A percentile compares a stretch with the other conserved stretches of the same genome.
Conservation (phyloP, 768 basidiomycete genomes). For the Gautieria morchelliformis region DNA sequence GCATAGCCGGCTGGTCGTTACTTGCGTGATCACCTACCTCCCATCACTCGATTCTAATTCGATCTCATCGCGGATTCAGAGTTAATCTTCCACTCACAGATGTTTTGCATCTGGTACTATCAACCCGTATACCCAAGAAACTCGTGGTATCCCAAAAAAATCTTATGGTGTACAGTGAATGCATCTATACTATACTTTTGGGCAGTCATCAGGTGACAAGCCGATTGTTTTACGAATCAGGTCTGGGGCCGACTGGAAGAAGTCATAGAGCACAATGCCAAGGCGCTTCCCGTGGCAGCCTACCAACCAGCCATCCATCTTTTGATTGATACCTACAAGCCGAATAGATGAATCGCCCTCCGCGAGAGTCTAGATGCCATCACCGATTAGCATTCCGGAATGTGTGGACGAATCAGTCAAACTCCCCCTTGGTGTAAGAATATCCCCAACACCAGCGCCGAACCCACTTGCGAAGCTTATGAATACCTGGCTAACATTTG, state of each 20-base stretch:
- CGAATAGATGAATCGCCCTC: conserved; percentile 2
- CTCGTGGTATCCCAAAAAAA: no score
- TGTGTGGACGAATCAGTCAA: background rate
- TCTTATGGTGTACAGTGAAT: no score
- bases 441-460: conserved; percentile 3
- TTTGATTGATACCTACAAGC: conserved; percentile 5
- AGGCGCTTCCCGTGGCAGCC: background rate
- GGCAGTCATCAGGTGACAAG: background rate
- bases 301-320: conserved; percentile 6
- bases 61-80: no score
- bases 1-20: no score
- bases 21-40: no score
- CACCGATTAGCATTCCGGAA: background rate
- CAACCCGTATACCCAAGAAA: no score
- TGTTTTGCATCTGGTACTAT: no score
- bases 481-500: conserved; percentile 7
- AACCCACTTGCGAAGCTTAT: conserved; percentile 9
- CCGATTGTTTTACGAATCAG: conserved; percentile 6
- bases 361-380: background rate
- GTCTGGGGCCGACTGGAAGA: conserved; percentile 5
- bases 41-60: no score
- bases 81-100: no score
- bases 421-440: conserved; percentile 2
- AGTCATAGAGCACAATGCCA: conserved; percentile 10
- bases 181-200: no score